These are phyloP conservation scores for Colletotrichum ledebouriae DNA, from an alignment of 2,329 filamentous ascomycete genomes.

Conservation along the genomic window DNA sequence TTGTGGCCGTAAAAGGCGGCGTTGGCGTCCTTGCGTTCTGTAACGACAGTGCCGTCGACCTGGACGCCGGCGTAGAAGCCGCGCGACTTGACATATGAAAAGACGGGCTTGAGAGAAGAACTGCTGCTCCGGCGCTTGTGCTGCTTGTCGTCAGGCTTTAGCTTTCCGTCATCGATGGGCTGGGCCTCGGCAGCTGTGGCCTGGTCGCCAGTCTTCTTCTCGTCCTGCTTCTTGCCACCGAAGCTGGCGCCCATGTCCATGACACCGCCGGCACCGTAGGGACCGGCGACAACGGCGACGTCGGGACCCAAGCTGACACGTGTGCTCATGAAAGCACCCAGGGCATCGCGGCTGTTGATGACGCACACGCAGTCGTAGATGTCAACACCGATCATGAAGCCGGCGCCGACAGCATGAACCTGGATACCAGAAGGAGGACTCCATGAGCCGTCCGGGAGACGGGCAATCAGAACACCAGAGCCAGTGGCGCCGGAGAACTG, in stretches of 20 bases:
- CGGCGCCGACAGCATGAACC: constrained; percentile 82
- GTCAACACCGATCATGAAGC: constrained; percentile 85
- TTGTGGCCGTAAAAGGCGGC: constrained; percentile 84
- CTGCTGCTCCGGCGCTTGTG: constrained; percentile 41
- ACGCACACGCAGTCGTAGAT: constrained; percentile 92
- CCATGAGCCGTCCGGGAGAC: constrained; percentile 76
- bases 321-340: constrained; percentile 81
- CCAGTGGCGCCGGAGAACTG: constrained; percentile 76
- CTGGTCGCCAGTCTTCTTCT: constrained; percentile 38
- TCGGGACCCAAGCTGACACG: constrained; percentile 84
- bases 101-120: constrained; percentile 58
- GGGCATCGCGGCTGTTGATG: constrained; percentile 82
- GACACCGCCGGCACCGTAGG: constrained; percentile 78
- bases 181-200: constrained; percentile 31
- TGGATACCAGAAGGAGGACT: constrained; percentile 86
- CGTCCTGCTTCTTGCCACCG: constrained; percentile 43
- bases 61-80: constrained; percentile 91
- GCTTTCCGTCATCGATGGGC: constrained; percentile 50
- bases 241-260: constrained; percentile 68
- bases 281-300: constrained; percentile 79
- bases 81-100: constrained; percentile 85
- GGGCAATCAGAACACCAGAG: constrained; percentile 74
- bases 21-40: constrained; percentile 90
- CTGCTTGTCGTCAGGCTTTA: constrained; percentile 56
- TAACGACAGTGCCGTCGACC: constrained; percentile 87